Evolutionary conservation across 148 eudicot genomes (phyloP), one percentile per base, ranked within the genome.

Genomic region (Tetragonia tetragonoides): DNA sequence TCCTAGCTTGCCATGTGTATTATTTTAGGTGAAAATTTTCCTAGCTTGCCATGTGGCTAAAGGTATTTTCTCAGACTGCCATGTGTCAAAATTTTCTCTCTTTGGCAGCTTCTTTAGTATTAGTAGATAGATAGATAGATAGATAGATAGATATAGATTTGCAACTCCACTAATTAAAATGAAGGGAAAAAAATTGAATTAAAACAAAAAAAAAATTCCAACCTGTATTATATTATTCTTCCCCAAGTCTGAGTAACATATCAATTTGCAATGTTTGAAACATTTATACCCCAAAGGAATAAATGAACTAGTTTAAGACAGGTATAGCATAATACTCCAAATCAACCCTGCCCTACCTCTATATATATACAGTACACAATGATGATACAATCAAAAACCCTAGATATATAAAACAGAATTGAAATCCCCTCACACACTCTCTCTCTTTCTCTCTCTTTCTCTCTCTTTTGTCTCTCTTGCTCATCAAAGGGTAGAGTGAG

Each of bases 271-370:
- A 78, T 49, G 64, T 78, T 61, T 71, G n/a, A 72, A 61, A 28
- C 81, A 78, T 72, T 64, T 63, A 63, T 47, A 53, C 62, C 54
- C 54, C 51, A n/a, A 42, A 64, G 47, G 61, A 71, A 78, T 72
- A 64, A 71, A 64, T 78, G 81, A 63, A 37, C 53, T 78, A 16
- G 34, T 21, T 60, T 11, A 18, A 81, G 18, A 10, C 63, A 70
- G 66, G 39, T 39, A 44, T 39, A 64, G 17, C 46, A 78, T 38
- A 49, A 59, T 42, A 72, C 47, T 60, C 61, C 61, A 75, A 59
- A 75, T 75, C 17, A 59, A 46, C 51, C 40, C 51, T 67, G 24
- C 15, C 54, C 34, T 28, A 1, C 12, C 65, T 70, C 42, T 54
- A 69, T 81, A 51, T 69, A 81, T 24, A 80, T 57, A 72, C 57